These are phyloP conservation scores for Penicillium samsonianum DNA, from an alignment of 495 filamentous ascomycete genomes.

Conservation along the genomic window DNA sequence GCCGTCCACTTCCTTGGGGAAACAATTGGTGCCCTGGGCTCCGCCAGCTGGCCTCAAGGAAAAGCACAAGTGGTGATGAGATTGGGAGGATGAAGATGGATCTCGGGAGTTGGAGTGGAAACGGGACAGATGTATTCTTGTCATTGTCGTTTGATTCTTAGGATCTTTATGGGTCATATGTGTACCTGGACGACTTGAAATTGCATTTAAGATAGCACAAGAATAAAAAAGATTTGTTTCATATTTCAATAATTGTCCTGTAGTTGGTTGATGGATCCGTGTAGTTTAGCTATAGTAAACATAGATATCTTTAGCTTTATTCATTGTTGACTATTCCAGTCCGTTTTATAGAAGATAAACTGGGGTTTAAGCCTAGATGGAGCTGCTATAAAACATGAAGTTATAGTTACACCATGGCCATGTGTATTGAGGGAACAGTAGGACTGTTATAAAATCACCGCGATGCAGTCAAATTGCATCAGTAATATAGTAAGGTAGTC, in stretches of 20 bases:
- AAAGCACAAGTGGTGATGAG: conserved; percentile 4
- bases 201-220: neutral
- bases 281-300: neutral
- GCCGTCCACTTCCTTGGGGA: neutral
- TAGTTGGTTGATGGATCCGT: no score
- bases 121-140: neutral
- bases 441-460: no score
- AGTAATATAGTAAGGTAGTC: no score
- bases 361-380: no score
- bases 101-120: neutral
- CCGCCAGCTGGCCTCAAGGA: neutral
- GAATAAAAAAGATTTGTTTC: neutral
- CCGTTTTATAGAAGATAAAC: neutral
- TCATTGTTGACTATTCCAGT: neutral
- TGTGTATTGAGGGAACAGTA: no score
- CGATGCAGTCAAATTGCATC: no score
- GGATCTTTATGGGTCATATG: neutral
- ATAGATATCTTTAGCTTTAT: neutral
- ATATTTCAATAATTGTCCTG: neutral
- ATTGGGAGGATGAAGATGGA: neutral
- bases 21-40: neutral
- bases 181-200: neutral
- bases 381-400: neutral
- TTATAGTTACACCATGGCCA: neutral
- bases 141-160: neutral